Evolutionary conservation across 192 early-diverging fungal genomes (phyloP).

Genomic region (Coemansia furcata): DNA sequence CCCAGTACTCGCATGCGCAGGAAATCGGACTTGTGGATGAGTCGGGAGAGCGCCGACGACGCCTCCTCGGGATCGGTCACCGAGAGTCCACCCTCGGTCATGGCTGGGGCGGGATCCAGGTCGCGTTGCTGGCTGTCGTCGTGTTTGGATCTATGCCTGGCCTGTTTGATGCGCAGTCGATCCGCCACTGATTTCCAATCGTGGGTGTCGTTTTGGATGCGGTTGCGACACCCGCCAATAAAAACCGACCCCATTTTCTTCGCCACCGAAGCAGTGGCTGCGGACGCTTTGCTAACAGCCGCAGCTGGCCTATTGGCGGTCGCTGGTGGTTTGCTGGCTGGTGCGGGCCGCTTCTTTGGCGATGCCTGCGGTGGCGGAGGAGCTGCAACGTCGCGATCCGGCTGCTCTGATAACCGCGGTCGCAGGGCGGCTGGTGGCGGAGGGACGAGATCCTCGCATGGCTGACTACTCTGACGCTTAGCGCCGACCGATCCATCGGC

Average conservation of each 20-base stretch:
- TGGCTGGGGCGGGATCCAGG: background rate
- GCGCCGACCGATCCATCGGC: background rate
- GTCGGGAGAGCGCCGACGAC: constrained; percentile 23
- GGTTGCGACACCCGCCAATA: constrained; percentile 35
- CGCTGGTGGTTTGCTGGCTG: background rate
- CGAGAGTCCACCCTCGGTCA: constrained; percentile 21
- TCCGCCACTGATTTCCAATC: constrained; percentile 11
- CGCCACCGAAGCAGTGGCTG: background rate
- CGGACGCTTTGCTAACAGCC: background rate
- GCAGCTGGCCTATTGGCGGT: background rate
- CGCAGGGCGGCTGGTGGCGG: background rate
- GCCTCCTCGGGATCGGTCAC: constrained; percentile 15
- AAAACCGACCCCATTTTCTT: constrained; percentile 21
- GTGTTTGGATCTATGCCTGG: constrained; percentile 3
- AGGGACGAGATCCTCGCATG: background rate
- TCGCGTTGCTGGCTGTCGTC: constrained; percentile 12
- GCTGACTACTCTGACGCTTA: background rate
- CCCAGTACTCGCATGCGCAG: constrained; percentile 80
- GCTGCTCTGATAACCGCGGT: background rate
- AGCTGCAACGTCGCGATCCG: background rate
- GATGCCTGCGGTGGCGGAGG: background rate
- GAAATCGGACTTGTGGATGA: constrained; percentile 81
- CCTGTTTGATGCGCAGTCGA: constrained; percentile 19
- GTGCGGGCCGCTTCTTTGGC: background rate
- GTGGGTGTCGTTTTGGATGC: constrained; percentile 22